Base-by-base conservation (phyloP, 1,284 basidiomycete species). In the Ceratobasidium theobromae region DNA sequence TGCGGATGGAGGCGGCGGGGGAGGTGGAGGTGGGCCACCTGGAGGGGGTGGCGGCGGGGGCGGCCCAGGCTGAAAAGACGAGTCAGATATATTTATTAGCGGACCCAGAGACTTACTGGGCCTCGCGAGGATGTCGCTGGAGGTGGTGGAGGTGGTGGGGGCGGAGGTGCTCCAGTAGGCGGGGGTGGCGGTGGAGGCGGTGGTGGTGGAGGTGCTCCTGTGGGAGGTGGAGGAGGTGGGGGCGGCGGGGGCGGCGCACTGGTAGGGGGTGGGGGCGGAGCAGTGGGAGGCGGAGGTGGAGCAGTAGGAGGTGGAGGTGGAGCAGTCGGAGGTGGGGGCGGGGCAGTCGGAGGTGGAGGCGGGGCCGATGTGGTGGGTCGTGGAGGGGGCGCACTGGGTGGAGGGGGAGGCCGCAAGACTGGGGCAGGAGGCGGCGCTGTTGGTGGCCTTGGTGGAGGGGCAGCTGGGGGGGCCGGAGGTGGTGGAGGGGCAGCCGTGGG, bases 401-500 rank as follows among this genome's bases (percentile, higher is more conserved):
- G n/a, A n/a, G n/a, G n/a, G n/a, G n/a, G n/a, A n/a, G n/a, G n/a
- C n/a, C 72, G 68, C 21, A 71, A 38, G 9, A 70, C 69, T 14
- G 70, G 51, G n/a, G 70, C 30, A 23, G 23, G 14, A 21, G 57
- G 66, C 25, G 46, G 65, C n/a, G 69, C 62, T 30, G 69, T 21
- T 18, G 72, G 62, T 48, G 73, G 57, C 18, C 64, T 49, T 28
- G 65, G 58, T 27, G 70, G 60, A n/a, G 69, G 62, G 30, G 69
- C 55, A 27, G 71, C 70, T 8, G 71, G 68, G 2, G 71, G 68
- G 0, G 70, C 68, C 14, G 71, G 52, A 25, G 69, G 48, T 81
- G 83, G 84, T 0, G 88, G 87, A 0, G 86, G 85, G 51, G 57
- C 57, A n/a, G 72, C 72, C 38, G 70, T 60, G 25, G 71, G 69